These are phyloP conservation scores for Colletotrichum tropicale DNA, from an alignment of 2,329 filamentous ascomycete genomes.

Conservation along the genomic window DNA sequence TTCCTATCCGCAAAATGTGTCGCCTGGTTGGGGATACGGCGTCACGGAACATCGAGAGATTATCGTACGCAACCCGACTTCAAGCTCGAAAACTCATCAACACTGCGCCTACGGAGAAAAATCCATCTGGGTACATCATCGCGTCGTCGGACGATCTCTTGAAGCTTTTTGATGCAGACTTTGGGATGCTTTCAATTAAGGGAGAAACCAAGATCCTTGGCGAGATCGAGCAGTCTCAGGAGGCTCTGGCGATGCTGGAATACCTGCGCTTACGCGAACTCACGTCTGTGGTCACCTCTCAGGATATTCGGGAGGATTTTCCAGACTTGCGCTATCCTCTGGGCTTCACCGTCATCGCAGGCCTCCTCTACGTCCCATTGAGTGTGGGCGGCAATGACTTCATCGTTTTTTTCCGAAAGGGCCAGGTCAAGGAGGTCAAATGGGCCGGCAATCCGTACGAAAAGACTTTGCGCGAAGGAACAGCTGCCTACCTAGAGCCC, in stretches of 20 bases:
- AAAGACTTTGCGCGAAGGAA: constrained; percentile 75
- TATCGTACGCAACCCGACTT: constrained; percentile 84
- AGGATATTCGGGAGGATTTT: constrained; percentile 78
- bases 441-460: constrained; percentile 91
- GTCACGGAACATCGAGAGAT: constrained; percentile 83
- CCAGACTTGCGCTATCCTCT: constrained; percentile 81
- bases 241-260: constrained; percentile 82
- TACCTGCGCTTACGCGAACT: constrained; percentile 80
- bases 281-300: constrained; percentile 77
- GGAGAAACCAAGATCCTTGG: constrained; percentile 91
- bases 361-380: constrained; percentile 81
- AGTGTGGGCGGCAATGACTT: constrained; percentile 80
- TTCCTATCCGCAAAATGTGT: constrained; percentile 92
- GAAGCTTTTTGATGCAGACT: constrained; percentile 85
- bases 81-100: constrained; percentile 90
- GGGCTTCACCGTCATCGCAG: constrained; percentile 79
- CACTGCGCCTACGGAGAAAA: constrained; percentile 78
- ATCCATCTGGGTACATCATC: constrained; percentile 88
- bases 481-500: constrained; percentile 76
- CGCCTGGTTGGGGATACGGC: constrained; percentile 84
- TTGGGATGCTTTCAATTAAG: constrained; percentile 80
- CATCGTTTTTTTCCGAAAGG: constrained; percentile 87
- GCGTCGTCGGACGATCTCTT: constrained; percentile 86
- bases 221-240: constrained; percentile 75
- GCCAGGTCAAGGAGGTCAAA: constrained; percentile 76